Base-by-base conservation (phyloP, 2,329 filamentous ascomycete genomes). In the Penicillium sp. region DNA sequence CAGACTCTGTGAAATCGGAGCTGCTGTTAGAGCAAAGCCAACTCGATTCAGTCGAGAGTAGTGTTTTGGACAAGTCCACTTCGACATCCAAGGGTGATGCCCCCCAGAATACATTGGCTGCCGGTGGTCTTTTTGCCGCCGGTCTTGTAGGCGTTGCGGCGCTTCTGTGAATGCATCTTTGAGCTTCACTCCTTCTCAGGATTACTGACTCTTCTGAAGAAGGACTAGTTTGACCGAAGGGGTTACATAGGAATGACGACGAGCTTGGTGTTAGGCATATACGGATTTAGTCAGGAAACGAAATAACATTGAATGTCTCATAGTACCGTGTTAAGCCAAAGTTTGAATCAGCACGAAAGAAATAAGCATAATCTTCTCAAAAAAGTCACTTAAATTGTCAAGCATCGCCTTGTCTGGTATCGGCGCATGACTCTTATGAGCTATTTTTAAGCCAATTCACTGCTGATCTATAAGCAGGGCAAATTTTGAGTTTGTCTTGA, bases 31-130 rank as follows among this genome's bases (percentile, higher is more conserved):
- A 55, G 33, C 43, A 55, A 16, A 55, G 47, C 24, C 33, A 55
- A 40, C n/a, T 55, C 23, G 24, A 21, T 24, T 52, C 49, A 6
- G 24, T 42, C 9, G 20, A 52, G 14, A 26, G 21, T 8, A 24
- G 33, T 9, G 26, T 28, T 40, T 42, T 52, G 20, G 11, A 8
- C n/a, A 18, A n/a, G 14, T n/a, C 33, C 20, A 52, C 49, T 24
- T 35, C 26, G 18, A 40, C 33, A 2, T 49, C 46, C 12, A 42
- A 33, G 14, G 53, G 53, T 12, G 18, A 42, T 28, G 53, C 53
- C 20, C 35, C 46, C n/a, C 46, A 49, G 20, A 45, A 55, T 24
- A 55, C 53, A n/a, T n/a, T 55, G 6, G 53, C 46, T 33, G 53
- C 24, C 1, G 53, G 53, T 49, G 47, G 45, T 35, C 7, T 45